These are phyloP conservation scores for Pistacia atlantica DNA, from an alignment of 345 rosid species.

Conservation along the genomic window DNA sequence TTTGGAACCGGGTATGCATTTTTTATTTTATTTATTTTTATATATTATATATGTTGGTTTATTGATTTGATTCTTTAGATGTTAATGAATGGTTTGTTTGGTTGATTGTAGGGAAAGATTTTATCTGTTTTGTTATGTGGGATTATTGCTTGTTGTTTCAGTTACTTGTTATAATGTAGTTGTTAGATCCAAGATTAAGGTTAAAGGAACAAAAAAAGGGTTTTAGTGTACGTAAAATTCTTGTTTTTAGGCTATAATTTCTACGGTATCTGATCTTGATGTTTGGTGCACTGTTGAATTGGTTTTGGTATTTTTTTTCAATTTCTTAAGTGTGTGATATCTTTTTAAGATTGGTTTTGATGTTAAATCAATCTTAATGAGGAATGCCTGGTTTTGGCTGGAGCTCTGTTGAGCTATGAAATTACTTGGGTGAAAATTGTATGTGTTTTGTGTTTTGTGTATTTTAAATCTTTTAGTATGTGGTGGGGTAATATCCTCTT, in stretches of 20 bases:
- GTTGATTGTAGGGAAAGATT: too few species aligned
- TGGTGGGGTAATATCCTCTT: neutral
- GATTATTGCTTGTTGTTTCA: neutral
- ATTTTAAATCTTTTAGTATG: neutral
- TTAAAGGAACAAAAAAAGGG: neutral
- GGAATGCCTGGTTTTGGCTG: neutral
- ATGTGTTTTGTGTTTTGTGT: neutral
- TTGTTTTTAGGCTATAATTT: neutral
- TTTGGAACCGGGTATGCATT: conserved; percentile 71
- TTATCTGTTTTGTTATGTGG: neutral
- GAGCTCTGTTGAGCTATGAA: neutral
- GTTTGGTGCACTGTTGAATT: neutral
- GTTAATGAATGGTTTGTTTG: neutral
- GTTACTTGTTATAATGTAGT: neutral
- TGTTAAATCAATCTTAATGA: neutral
- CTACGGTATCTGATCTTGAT: neutral
- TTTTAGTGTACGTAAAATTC: neutral
- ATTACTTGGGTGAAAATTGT: neutral
- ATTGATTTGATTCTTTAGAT: too few species aligned
- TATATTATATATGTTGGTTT: neutral
- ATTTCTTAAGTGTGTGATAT: neutral
- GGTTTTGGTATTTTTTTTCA: neutral
- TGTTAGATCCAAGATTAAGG: neutral
- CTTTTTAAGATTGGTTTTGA: neutral
- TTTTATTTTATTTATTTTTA: neutral